phyloP scores from a whole-genome alignment of 768 basidiomycete species.

The Pleurotus ostreatus region DNA sequence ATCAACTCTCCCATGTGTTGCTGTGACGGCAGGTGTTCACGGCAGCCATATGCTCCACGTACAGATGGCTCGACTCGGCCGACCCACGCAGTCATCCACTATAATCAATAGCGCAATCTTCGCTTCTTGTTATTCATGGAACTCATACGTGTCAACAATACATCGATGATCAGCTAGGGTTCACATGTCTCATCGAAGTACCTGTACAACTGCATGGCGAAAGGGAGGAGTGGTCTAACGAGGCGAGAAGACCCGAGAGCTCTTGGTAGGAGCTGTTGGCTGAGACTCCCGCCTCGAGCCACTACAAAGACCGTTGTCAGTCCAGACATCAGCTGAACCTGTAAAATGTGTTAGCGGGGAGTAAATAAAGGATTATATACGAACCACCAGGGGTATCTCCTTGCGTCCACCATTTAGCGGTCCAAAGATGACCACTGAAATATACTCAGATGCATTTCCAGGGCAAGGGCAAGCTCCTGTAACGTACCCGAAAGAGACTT shows the following conservation, averaged over 20 bases:
- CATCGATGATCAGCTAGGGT: not conserved
- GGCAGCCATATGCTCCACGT: conserved; percentile 1
- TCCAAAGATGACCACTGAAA: conserved; percentile 34
- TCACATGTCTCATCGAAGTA: too few species aligned
- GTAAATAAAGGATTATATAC: conserved; percentile 11
- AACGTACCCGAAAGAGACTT: conserved; percentile 48
- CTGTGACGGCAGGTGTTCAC: not conserved
- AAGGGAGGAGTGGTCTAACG: conserved; percentile 11
- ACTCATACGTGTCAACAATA: conserved; percentile 3
- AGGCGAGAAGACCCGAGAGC: conserved; percentile 23
- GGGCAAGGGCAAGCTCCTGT: too few species aligned
- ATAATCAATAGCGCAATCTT: not conserved
- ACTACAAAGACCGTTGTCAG: conserved; percentile 51
- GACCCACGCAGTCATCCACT: not conserved
- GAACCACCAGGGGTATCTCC: conserved; percentile 49
- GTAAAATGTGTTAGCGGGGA: conserved; percentile 1
- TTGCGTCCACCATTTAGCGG: conserved; percentile 62
- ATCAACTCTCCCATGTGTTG: not conserved
- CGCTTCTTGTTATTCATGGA: not conserved
- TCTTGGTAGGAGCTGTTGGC: conserved; percentile 8
- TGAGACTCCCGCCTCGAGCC: conserved; percentile 15
- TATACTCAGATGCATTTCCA: not conserved
- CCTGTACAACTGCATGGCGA: not conserved
- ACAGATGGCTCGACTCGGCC: not conserved
- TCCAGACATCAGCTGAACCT: conserved; percentile 53